phyloP scores from a whole-genome alignment of 352 stramenopile genomes.

The Globisporangium nodosum region DNA sequence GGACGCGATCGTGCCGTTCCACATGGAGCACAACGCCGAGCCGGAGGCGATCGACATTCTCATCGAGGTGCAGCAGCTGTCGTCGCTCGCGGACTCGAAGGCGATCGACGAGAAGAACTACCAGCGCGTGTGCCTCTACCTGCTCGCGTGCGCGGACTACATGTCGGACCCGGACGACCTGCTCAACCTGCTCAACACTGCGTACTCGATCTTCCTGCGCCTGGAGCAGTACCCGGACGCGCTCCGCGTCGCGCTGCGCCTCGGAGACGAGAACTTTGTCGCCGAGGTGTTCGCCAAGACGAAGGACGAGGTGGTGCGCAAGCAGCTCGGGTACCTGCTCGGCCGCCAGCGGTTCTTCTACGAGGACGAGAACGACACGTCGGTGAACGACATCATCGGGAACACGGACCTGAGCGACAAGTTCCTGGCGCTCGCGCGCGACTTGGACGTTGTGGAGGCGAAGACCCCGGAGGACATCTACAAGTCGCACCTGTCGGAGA shows the following conservation, averaged over 20 bases:
- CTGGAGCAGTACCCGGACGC: conserved; percentile 95
- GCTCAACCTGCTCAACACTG: conserved; percentile 85
- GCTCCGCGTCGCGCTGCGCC: conserved; percentile 94
- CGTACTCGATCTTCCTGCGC: conserved; percentile 94
- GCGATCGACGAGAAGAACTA: conserved; percentile 99
- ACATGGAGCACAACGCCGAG: conserved; percentile 99
- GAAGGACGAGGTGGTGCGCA: conserved; percentile 54
- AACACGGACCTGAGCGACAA: conserved; percentile 96
- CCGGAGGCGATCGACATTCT: conserved; percentile 99
- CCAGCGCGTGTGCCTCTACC: conserved; percentile 97
- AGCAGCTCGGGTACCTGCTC: conserved; percentile 96
- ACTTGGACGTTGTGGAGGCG: conserved; percentile 96
- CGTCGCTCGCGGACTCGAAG: conserved; percentile 90
- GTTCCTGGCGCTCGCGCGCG: conserved; percentile 94
- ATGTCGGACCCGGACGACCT: conserved; percentile 99
- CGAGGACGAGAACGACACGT: conserved; percentile 90
- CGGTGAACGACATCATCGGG: conserved; percentile 93
- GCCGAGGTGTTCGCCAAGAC: conserved; percentile 76
- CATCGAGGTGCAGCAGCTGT: conserved; percentile 97
- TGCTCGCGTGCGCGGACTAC: conserved; percentile 97
- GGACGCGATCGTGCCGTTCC: conserved; percentile 98
- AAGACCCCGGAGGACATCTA: conserved; percentile 99
- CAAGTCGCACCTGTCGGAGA: conserved; percentile 99
- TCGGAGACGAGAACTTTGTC: conserved; percentile 80
- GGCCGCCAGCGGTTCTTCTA: conserved; percentile 92